These are phyloP conservation scores for Dysphania ambrosioides DNA, from an alignment of 148 eudicot species.

Conservation along the genomic window DNA sequence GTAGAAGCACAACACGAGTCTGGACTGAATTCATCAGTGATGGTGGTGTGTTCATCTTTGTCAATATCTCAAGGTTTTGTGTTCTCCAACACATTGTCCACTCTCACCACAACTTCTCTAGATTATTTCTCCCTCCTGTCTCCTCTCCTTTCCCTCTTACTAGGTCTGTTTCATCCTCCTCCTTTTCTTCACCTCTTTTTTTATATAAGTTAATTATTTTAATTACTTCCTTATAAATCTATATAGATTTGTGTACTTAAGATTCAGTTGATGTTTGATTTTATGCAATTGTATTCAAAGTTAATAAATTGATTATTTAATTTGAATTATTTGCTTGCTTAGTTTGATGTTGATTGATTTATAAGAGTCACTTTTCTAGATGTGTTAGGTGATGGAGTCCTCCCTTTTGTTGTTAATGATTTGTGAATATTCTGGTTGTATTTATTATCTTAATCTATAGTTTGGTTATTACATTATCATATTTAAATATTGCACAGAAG, in stretches of 20 bases:
- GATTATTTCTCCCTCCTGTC: conserved; percentile 7
- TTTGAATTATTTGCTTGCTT: too few relatives aligned
- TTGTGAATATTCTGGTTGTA: background rate
- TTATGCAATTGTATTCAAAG: background rate
- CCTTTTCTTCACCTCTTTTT: background rate
- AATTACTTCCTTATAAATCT: too few relatives aligned
- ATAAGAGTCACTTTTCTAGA: background rate
- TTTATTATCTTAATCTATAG: too few relatives aligned
- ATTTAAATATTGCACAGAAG: too few relatives aligned
- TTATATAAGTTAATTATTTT: too few relatives aligned
- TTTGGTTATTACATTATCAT: background rate
- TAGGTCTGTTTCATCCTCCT: conserved; percentile 13
- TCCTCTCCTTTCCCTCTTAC: background rate
- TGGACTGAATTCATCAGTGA: too few relatives aligned
- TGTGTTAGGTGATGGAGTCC: background rate
- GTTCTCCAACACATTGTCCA: conserved; percentile 21
- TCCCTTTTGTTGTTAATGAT: background rate
- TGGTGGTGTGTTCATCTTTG: conserved; percentile 27
- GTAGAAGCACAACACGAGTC: too few relatives aligned
- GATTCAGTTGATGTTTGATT: too few relatives aligned
- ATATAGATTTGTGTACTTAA: too few relatives aligned
- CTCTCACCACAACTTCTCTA: background rate
- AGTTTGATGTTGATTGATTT: too few relatives aligned
- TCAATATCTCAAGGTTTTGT: too few relatives aligned
- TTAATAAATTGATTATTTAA: background rate